Conservation (phyloP, 2,329 filamentous ascomycete species). For the Volutella citrinella region DNA sequence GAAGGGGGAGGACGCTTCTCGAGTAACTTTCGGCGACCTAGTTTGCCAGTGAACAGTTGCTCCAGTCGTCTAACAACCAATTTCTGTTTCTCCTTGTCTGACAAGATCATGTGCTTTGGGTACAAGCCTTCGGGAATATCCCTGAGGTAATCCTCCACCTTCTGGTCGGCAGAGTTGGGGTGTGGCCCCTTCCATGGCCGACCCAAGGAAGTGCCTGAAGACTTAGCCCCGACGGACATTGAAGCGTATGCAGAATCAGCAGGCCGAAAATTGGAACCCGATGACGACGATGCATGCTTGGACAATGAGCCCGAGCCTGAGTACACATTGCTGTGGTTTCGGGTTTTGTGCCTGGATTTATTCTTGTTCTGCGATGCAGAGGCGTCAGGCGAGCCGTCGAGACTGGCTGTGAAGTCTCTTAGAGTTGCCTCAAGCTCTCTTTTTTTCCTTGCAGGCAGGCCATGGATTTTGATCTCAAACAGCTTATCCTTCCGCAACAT, state of each 20-base stretch:
- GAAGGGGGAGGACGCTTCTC: slow-evolving; percentile 20
- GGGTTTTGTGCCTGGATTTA: slow-evolving; percentile 39
- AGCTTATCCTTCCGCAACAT: slow-evolving; percentile 72
- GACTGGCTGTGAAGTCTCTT: slow-evolving; percentile 64
- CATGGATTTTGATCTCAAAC: slow-evolving; percentile 80
- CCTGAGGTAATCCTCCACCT: slow-evolving; percentile 66
- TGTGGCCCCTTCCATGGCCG: slow-evolving; percentile 35
- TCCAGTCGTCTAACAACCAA: slow-evolving; percentile 74
- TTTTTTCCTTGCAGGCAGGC: slow-evolving; percentile 68
- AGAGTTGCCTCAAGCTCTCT: slow-evolving; percentile 72
- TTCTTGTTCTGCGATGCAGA: slow-evolving; percentile 40
- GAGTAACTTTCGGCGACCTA: slow-evolving; percentile 38
- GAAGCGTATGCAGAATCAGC: slow-evolving; percentile 67
- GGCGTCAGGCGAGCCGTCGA: slow-evolving; percentile 49
- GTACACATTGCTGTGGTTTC: slow-evolving; percentile 36
- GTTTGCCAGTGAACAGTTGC: slow-evolving; percentile 76
- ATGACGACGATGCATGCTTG: slow-evolving; percentile 51
- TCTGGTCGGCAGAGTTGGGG: slow-evolving; percentile 49
- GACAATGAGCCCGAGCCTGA: slow-evolving; percentile 42
- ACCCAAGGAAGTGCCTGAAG: slow-evolving; percentile 37
- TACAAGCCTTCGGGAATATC: slow-evolving; percentile 70
- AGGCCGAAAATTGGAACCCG: slow-evolving; percentile 50
- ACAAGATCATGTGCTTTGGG: slow-evolving; percentile 59
- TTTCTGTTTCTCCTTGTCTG: slow-evolving; percentile 73
- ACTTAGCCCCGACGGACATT: slow-evolving; percentile 53